phyloP scores from a whole-genome alignment of 805 yeast species.

The Ogataea siamensis region DNA sequence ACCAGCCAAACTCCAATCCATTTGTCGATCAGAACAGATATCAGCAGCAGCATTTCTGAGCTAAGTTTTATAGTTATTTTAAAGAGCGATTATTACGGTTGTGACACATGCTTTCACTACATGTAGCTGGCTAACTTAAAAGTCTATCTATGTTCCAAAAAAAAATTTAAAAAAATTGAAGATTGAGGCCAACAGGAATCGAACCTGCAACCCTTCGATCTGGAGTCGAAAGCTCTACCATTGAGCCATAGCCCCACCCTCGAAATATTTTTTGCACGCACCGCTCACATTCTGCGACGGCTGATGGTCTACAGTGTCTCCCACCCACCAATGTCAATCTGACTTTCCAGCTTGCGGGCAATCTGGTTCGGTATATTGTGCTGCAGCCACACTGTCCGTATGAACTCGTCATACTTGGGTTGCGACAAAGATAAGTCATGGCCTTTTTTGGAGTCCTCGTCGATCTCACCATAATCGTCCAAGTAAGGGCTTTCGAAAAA shows the following conservation, averaged over 20 bases:
- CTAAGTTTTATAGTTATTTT: not conserved
- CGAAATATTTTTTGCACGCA: not conserved
- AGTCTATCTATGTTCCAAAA: too few relatives aligned
- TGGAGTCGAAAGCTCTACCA: slow-evolving; percentile 81
- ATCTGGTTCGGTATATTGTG: slow-evolving; percentile 76
- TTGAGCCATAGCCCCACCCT: slow-evolving; percentile 69
- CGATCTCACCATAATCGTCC: slow-evolving; percentile 83
- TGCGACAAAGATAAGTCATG: slow-evolving; percentile 67
- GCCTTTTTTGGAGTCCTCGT: slow-evolving; percentile 68
- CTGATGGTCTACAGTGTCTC: slow-evolving; percentile 54
- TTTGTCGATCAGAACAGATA: slow-evolving; percentile 14
- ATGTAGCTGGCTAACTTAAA: too few relatives aligned
- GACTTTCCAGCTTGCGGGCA: slow-evolving; percentile 76
- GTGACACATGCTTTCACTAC: not conserved
- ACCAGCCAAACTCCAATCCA: slow-evolving; percentile 24
- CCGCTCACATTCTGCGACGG: not conserved
- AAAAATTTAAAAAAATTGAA: slow-evolving; percentile 31
- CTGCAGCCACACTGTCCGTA: slow-evolving; percentile 68
- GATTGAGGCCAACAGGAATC: slow-evolving; percentile 78
- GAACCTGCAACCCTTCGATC: slow-evolving; percentile 87
- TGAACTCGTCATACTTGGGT: slow-evolving; percentile 62
- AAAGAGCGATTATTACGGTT: not conserved
- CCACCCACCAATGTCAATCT: slow-evolving; percentile 93
- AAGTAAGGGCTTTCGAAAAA: slow-evolving; percentile 81
- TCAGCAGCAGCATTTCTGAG: slow-evolving; percentile 13